Conservation (phyloP, 805 yeast species). For the Lipomyces starkeyi region DNA sequence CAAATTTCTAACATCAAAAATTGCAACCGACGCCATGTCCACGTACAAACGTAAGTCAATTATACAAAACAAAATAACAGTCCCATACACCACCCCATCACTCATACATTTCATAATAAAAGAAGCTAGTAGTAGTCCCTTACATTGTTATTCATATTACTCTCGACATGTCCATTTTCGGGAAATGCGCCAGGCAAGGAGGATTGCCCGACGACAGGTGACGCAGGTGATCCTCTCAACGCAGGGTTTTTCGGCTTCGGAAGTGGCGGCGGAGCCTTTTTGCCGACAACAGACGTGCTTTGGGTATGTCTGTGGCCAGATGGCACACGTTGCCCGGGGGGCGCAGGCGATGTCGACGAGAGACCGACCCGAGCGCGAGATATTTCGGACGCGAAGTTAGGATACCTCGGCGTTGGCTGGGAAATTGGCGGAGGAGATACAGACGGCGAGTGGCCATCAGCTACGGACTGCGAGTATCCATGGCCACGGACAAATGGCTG, state of each 20-base stretch:
- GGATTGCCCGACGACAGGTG: slow-evolving; percentile 15
- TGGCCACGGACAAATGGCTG: slow-evolving; percentile 30
- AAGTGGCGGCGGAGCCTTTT: slow-evolving; percentile 40
- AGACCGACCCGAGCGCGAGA: slow-evolving; percentile 35
- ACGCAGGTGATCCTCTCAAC: slow-evolving; percentile 30
- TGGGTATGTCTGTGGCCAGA: slow-evolving; percentile 34
- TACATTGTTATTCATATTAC: slow-evolving; percentile 23
- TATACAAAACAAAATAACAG: not conserved
- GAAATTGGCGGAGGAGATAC: slow-evolving; percentile 18
- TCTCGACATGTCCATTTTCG: not conserved
- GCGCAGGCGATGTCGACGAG: slow-evolving; percentile 35
- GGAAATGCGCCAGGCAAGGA: not conserved
- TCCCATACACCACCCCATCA: not conserved
- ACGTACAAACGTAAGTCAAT: no score
- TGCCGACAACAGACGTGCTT: slow-evolving; percentile 33
- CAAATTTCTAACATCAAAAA: not conserved
- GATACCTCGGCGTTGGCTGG: slow-evolving; percentile 20
- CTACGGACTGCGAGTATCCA: slow-evolving; percentile 29
- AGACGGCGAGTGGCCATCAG: slow-evolving; percentile 17
- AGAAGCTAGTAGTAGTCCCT: slow-evolving; percentile 18
- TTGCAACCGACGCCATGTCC: not conserved
- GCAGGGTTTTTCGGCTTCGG: slow-evolving; percentile 29
- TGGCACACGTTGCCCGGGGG: slow-evolving; percentile 23
- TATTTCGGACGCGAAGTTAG: slow-evolving; percentile 47
- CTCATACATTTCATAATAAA: not conserved